Evolutionary conservation across 2,329 filamentous ascomycete genomes (phyloP), one percentile per base, ranked within the genome.

Genomic region (Tolypocladium tropicale): DNA sequence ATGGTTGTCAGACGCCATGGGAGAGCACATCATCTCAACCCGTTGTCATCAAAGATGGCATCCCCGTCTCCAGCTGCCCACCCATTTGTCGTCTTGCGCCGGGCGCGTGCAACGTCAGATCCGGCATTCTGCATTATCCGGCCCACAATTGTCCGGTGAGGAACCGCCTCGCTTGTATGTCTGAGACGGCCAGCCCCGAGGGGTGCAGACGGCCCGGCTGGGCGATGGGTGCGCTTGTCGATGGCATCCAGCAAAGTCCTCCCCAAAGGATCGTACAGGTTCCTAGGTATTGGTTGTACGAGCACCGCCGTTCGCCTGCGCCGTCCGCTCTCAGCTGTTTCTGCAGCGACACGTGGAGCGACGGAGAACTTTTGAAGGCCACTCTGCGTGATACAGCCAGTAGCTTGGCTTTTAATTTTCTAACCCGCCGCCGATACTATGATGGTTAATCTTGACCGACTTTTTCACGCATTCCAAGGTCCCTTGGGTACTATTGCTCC

Each of bases 51-150:
- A 25, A 46, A 21, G 21, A n/a, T 25, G 39, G 18, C 37, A n/a
- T 18, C 10, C 21, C 6, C 14, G 7, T n/a, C n/a, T 25, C 14
- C n/a, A 28, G 46, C 46, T 10, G 28, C 28, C 25, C 21, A 18
- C 28, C 46, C n/a, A 30, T 33, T 5, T 21, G 21, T 33, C 18
- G 28, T 28, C 28, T n/a, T 3, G 28, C 30, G 4, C 28, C 21
- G 28, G 49, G 49, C 54, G 39, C 21, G 54, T 55, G 54, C 54
- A 21, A 55, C 49, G 48, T 28, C 48, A 52, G 50, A 55, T 55
- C 43, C 43, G 46, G 37, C n/a, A 33, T 18, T 16, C 46, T 53
- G 49, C 48, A 43, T 12, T 37, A 55, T n/a, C n/a, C n/a, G n/a
- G 37, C 23, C 39, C 21, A 12, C 39, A 43, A 55, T 48, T 52